Conservation (phyloP, 345 rosid species). For the Garcia nutans region DNA sequence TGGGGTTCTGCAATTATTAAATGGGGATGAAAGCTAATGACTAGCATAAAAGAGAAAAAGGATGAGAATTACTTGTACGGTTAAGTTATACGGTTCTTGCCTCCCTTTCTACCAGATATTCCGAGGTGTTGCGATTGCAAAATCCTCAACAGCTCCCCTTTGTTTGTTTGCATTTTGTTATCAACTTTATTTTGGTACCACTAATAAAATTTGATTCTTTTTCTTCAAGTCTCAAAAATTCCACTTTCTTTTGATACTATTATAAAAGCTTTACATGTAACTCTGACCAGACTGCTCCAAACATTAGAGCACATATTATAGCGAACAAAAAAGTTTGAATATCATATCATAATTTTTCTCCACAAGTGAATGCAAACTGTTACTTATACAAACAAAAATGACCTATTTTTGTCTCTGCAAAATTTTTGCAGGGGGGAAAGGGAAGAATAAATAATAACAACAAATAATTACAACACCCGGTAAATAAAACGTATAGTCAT, state of each 20-base stretch:
- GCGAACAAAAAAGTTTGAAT: not conserved
- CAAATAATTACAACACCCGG: conserved; percentile 16
- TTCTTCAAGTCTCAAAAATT: not conserved
- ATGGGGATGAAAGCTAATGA: conserved; percentile 58
- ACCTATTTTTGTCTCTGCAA: not conserved
- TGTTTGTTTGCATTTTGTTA: conserved; percentile 4
- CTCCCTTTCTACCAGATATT: conserved; percentile 6
- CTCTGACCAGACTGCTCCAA: too few species aligned
- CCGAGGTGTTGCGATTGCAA: conserved; percentile 15
- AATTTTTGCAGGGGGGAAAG: not conserved
- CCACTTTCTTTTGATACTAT: not conserved
- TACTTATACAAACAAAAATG: not conserved
- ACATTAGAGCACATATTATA: not conserved
- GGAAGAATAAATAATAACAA: not conserved
- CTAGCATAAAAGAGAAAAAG: conserved; percentile 1
- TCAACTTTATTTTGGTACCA: conserved; percentile 14
- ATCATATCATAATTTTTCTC: not conserved
- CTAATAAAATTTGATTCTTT: conserved; percentile 27
- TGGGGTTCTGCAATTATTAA: conserved; percentile 89
- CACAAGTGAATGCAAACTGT: conserved; percentile 10
- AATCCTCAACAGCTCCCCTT: conserved; percentile 16
- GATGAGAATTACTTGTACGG: conserved; percentile 9
- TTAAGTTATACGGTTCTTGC: conserved; percentile 17
- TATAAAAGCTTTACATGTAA: not conserved
- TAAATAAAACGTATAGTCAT: conserved; percentile 10